Base-by-base conservation (phyloP, 768 basidiomycete genomes). In the Termitomyces sp. region DNA sequence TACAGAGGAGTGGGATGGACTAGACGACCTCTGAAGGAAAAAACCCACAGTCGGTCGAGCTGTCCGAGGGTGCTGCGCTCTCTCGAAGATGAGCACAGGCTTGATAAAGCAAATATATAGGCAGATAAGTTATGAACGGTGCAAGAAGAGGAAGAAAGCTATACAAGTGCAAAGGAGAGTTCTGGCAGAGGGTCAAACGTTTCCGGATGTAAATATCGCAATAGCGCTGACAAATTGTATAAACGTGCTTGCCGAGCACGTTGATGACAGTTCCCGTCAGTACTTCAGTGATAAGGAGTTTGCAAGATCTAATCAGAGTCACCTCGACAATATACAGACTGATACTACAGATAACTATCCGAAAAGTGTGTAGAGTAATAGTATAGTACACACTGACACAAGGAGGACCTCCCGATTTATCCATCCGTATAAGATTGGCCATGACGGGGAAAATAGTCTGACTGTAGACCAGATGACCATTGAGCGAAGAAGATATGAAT, bases 1-100 rank as follows among this genome's bases (percentile, higher is more conserved):
- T 91, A 72, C 84, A 87, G 76, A 60, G 74, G 68, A 61, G 66
- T 58, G 52, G 61, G 64, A 60, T 55, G 67, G 75, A 76, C 76
- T 61, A 72, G 63, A 71, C 74, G 75, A 76, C 74, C 73, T 65
- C 65, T 73, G 75, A 74, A 74, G 75, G 75, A 61, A 60, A 45
- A 51, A 49, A 65, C 73, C 71, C 67, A 65, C 72, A 63, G 62
- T 62, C 63, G 64, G 63, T 70, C 72, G 69, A 50, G 55, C 67
- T 57, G 66, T 70, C 69, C 69, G 54, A 62, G 24, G 38, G 35
- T 64, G 46, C 65, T 70, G 68, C 60, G 64, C 67, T 70, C 67
- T 63, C 68, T 61, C 57, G 33, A 55, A 46, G 33, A 57, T 18
- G 67, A 71, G 65, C 54, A 63, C 69, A 73, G 66, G 59, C 65